Conservation (phyloP, 2,329 filamentous ascomycete genomes). For the Pseudogymnoascus sp. region DNA sequence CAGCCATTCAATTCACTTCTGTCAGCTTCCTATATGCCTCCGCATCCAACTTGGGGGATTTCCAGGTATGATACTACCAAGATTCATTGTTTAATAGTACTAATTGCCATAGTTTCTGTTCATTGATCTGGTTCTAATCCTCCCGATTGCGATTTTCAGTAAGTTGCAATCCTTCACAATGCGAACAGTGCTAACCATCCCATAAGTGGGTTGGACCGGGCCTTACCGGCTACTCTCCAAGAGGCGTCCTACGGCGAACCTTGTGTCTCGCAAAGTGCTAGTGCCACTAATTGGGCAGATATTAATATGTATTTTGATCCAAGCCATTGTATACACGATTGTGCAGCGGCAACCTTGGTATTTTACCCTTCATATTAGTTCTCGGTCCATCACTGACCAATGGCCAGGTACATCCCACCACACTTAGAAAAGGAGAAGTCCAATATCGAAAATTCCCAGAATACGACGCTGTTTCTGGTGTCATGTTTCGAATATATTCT, state of each 20-base stretch:
- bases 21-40: constrained; percentile 94
- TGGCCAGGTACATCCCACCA: constrained; percentile 64
- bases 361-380: constrained; percentile 18
- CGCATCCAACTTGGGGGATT: constrained; percentile 90
- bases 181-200: not conserved
- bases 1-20: constrained; percentile 96
- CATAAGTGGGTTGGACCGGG: constrained; percentile 81
- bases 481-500: constrained; percentile 95
- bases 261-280: constrained; percentile 87
- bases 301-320: constrained; percentile 65
- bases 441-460: constrained; percentile 86
- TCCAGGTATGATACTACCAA: constrained; percentile 50
- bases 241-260: constrained; percentile 83
- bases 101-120: constrained; percentile 60
- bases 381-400: constrained; percentile 17
- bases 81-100: constrained; percentile 9
- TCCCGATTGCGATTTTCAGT: constrained; percentile 95
- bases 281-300: constrained; percentile 87
- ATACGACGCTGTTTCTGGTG: constrained; percentile 80
- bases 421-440: constrained; percentile 66
- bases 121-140: constrained; percentile 84
- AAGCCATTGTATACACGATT: constrained; percentile 62
- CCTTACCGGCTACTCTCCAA: constrained; percentile 66
- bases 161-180: constrained; percentile 28
- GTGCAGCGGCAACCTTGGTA: constrained; percentile 76